Evolutionary conservation across 768 basidiomycete species (phyloP), one percentile per base, ranked within the genome.

Genomic region (Hericium alpestre): DNA sequence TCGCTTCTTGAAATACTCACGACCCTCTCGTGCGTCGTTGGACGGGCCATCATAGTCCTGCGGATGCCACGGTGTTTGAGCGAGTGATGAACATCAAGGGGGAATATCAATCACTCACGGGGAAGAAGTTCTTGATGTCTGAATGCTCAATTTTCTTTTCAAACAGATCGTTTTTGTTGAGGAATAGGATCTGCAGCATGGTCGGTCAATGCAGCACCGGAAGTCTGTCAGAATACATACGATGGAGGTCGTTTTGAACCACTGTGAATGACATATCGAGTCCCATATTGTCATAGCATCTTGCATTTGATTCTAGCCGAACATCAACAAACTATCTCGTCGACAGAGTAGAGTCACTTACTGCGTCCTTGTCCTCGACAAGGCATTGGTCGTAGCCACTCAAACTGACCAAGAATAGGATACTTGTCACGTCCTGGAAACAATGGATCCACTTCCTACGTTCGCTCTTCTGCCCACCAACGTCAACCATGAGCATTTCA

Each of bases 241-340:
- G 56, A 96, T 91, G 10, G 91, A 93, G 0, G 93, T 94, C 61
- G 87, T 82, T 71, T 90, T 89, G 74, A 96, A 96, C 93, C 93
- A 96, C 62, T 94, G 92, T 10, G 92, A 94, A 69, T 96, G 92
- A 72, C 92, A 94, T 79, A 97, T 94, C 43, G 92, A 93, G 64
- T 97, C 93, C 87, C 93, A 97, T 52, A 97, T 91, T n/a, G 91
- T 91, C 84, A 97, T 88, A 1, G 93, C 91, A 61, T 97, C 93
- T 74, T 94, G 90, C 93, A 97, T 95, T 84, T 95, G 93, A 67
- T 97, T 97, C 87, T 93, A 65, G 7, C 32, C 38, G 59, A 58
- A 53, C 25, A 58, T 56, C 18, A 37, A 53, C 38, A 58, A 55
- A 18, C 32, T 25, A 20, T 16, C 25, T 23, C 20, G 37, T 37